Base-by-base conservation (phyloP, 1,284 basidiomycete species). In the Leccinum pachyderme region DNA sequence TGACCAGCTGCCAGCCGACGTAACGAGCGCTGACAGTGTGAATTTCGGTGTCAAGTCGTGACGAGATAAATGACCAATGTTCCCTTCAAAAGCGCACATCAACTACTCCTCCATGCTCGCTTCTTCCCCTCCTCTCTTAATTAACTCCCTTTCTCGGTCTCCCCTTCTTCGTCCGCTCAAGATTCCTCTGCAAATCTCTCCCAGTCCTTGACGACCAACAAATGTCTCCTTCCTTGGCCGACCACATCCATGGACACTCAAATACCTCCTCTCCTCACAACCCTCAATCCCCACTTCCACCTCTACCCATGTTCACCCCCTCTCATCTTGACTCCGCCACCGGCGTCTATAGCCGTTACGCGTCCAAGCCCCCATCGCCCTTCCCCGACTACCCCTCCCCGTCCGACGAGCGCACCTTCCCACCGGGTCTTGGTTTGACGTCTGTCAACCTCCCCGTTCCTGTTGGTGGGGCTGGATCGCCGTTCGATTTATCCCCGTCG, bases 401-500 rank as follows among this genome's bases (percentile, higher is more conserved):
- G 37, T 33, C 49, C 24, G 51, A 33, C 6, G 61, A 61, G 24
- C 53, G 25, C 27, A 22, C 33, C 47, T 35, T 52, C 3, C 11
- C 35, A 22, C 7, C 47, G 7, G 44, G 45, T 9, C 11, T 49
- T n/a, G n/a, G 37, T 22, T n/a, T 52, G 33, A 52, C 57, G 51
- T 37, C 45, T 18, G 33, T 13, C 49, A 54, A 35, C 33, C 28
- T 65, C 4, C 53, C 33, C 3, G 48, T 56, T 37, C 62, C 60
- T 27, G 13, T 28, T 32, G 39, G 52, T 28, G 49, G 47, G 9
- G 46, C 50, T 29, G 53, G 60, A 9, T 58, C 65, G 25, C 56
- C 65, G 7, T 63, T 66, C 28, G 67, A 74, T 54, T 46, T 71
- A 13, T 74, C 77, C 7, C 72, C 73, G 18, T 53, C 73, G 15